A percentile compares a stretch with the other conserved stretches of the same genome.
phyloP scores from a whole-genome alignment of 83 land plant species.

The Diphasiastrum complanatum region DNA sequence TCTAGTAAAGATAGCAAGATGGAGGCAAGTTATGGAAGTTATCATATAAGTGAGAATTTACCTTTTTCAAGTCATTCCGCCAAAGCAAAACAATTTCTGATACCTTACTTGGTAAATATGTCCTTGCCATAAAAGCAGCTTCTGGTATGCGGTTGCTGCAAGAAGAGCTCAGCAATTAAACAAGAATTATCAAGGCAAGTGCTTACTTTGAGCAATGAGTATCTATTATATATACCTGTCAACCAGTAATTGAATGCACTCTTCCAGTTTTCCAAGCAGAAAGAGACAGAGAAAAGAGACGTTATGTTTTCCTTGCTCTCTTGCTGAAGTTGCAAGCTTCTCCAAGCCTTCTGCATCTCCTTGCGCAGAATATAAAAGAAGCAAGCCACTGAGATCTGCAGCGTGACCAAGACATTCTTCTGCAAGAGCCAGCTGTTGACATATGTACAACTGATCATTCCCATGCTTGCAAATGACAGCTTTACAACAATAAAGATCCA shows the following conservation, averaged over 20 bases:
- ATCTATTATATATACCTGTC: constrained; percentile 51
- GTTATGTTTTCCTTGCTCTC: constrained; percentile 88
- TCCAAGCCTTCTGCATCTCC: constrained; percentile 89
- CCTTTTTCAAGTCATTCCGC: constrained; percentile 90
- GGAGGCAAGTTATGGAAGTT: too few species aligned
- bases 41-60: too few species aligned
- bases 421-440: constrained; percentile 96
- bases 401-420: constrained; percentile 82
- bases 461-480: too few species aligned
- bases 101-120: constrained; percentile 96
- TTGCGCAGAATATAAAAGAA: constrained; percentile 81
- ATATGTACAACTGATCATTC: too few species aligned
- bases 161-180: constrained; percentile 5
- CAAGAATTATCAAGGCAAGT: neutral
- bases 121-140: constrained; percentile 96
- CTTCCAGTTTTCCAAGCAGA: constrained; percentile 88
- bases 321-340: constrained; percentile 62
- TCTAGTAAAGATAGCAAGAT: too few species aligned
- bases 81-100: constrained; percentile 75
- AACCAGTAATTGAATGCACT: constrained; percentile 78
- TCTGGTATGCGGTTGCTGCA: constrained; percentile 97
- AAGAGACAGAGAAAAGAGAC: constrained; percentile 92
- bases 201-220: too few species aligned
- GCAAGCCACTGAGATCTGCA: constrained; percentile 82
- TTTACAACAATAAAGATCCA: too few species aligned